These are phyloP conservation scores for Cucumis cinereus DNA, from an alignment of 306 rosid species.

Conservation along the genomic window DNA sequence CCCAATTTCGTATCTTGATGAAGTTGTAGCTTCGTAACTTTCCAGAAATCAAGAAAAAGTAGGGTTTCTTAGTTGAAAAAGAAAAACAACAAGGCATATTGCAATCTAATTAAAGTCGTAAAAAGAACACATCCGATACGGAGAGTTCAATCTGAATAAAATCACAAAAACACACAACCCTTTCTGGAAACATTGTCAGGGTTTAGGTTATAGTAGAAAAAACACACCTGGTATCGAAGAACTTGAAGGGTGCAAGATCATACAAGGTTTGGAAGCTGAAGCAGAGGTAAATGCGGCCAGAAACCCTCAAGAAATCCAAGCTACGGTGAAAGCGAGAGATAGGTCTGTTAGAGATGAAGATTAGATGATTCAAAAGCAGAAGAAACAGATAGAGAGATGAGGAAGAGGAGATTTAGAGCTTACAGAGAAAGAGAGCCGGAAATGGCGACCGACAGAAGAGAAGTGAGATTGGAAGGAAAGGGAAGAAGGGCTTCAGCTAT, in stretches of 20 bases:
- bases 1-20: neutral
- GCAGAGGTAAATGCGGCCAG: neutral
- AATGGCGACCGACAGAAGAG: neutral
- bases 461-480: neutral
- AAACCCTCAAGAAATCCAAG: constrained; percentile 2
- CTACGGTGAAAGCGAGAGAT: neutral
- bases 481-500: neutral
- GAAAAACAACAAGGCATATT: neutral
- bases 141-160: neutral
- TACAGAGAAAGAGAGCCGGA: neutral
- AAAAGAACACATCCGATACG: neutral
- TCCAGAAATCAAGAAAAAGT: neutral
- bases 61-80: neutral
- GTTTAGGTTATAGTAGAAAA: neutral
- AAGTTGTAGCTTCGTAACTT: neutral
- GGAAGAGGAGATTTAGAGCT: neutral
- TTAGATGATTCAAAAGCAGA: neutral
- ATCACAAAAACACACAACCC: neutral
- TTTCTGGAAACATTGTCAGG: neutral
- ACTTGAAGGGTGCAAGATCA: neutral
- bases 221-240: neutral
- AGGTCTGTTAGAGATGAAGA: neutral
- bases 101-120: neutral
- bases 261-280: neutral
- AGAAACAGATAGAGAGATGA: neutral